Percentiles rank a stretch among this genome's conserved stretches.
These are phyloP conservation scores for Xerocomus spinulosus DNA, from an alignment of 768 basidiomycete genomes.

Conservation along the genomic window DNA sequence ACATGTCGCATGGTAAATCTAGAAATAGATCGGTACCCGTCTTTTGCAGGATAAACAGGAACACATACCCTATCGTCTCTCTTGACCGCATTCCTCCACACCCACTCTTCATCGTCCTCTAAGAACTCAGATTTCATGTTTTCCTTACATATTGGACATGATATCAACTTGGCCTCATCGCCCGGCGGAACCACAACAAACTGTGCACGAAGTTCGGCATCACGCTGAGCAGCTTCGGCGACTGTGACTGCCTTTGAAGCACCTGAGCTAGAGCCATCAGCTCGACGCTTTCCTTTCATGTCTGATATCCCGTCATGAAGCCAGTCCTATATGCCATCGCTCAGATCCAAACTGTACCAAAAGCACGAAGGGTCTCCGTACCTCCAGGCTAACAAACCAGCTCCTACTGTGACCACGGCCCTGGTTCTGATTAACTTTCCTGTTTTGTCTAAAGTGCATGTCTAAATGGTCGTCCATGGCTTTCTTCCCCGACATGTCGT, in stretches of 20 bases:
- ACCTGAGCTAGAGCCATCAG: conserved; percentile 45
- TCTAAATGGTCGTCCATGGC: conserved; percentile 86
- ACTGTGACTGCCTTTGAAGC: conserved; percentile 57
- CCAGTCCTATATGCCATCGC: conserved; percentile 68
- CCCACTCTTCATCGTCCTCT: conserved; percentile 98
- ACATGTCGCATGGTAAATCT: conserved; percentile 96
- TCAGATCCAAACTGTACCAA: conserved; percentile 10
- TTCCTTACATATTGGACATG: conserved; percentile 98
- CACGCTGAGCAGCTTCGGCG: conserved; percentile 66
- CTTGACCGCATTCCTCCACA: conserved; percentile 88
- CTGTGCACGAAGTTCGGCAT: conserved; percentile 67
- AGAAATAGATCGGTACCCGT: conserved; percentile 4
- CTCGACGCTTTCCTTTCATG: conserved; percentile 66
- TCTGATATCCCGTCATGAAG: conserved; percentile 59
- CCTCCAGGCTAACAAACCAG: conserved; percentile 84
- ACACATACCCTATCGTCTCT: conserved; percentile 74
- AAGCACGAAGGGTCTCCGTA: conserved; percentile 36
- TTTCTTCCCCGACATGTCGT: conserved; percentile 66
- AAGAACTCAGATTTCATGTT: conserved; percentile 82
- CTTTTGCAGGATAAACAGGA: conserved; percentile 1
- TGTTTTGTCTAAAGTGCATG: conserved; percentile 93
- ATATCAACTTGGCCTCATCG: conserved; percentile 75
- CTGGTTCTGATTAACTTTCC: conserved; percentile 69
- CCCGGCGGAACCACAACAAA: conserved; percentile 89
- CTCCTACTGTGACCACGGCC: conserved; percentile 86